A percentile compares a stretch with the other conserved stretches of the same genome.
phyloP scores from a whole-genome alignment of 176 grass and related monocot species.

The Leersia perrieri region DNA sequence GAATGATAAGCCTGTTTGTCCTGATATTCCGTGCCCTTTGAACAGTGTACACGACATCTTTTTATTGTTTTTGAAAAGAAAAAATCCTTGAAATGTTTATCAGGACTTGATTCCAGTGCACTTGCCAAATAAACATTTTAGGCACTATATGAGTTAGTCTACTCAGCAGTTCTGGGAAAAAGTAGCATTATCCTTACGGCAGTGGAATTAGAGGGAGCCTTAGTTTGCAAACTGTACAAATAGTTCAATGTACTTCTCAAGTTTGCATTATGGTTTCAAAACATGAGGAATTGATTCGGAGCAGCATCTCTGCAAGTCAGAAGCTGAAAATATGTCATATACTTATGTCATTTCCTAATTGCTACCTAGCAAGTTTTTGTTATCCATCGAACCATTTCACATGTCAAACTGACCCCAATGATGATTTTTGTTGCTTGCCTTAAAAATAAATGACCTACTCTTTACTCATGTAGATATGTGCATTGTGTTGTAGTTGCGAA shows the following conservation, averaged over 20 bases:
- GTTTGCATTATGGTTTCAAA: not conserved
- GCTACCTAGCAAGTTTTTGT: not conserved
- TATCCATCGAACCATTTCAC: not conserved
- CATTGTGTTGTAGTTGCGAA: not conserved
- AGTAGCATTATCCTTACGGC: not conserved
- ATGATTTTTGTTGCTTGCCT: constrained; percentile 2
- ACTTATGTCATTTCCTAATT: not conserved
- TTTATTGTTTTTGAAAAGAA: not conserved
- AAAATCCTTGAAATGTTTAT: not conserved
- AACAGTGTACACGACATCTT: not conserved
- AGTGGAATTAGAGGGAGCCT: not conserved
- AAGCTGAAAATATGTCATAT: not conserved
- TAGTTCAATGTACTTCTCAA: not conserved
- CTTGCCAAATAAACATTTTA: not conserved
- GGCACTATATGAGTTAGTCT: not conserved
- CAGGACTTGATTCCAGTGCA: not conserved
- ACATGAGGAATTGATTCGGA: not conserved
- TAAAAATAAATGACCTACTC: not conserved
- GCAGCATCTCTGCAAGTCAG: not conserved
- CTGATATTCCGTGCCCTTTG: not conserved
- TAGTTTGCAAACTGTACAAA: not conserved
- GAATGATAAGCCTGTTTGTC: not conserved
- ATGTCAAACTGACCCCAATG: not conserved
- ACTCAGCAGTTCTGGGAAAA: not conserved
- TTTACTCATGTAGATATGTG: not conserved